Base-by-base conservation (phyloP, 306 rosid genomes). In the Benincasa hispida region DNA sequence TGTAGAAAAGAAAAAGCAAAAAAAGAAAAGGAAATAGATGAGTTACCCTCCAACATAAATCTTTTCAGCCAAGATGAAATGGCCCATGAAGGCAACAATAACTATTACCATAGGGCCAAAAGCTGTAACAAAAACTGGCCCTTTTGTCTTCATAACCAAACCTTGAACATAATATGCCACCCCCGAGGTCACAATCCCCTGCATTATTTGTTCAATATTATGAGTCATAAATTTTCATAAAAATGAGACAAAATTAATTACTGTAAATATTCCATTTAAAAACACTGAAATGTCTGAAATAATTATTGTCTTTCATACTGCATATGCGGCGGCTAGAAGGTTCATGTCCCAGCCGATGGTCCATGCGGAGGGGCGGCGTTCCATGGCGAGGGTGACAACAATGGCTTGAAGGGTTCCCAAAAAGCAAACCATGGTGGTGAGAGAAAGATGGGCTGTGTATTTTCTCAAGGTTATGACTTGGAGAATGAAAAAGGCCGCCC, bases 401-500 rank as follows among this genome's bases (percentile, higher is more conserved):
- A 78, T 89, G 13, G 97, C 91, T 27, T 94, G 97, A 14, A 94
- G 82, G 10, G 96, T 87, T 0, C 98, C 98, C 25, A 91, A 51
- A 57, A 81, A 84, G 83, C 98, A 94, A 11, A 94, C 92, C 10
- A 94, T 83, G 24, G 96, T 78, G 37, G 96, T 94, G 78, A 94
- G 96, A 0, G 98, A 94, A 8, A 94, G 96, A 32, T 83, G 96
- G 51, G 98, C 98, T 0, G 97, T 48, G 82, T 94, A 94, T 72
- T 76, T 82, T 76, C 82, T 89, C 66, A 91, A 57, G 32, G 98
- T 89, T 24, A 94, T 84, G 35, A 81, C 90, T 87, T 93, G 98
- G 63, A 94, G 86, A 45, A 94, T 90, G 87, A 93, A 90, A 90
- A 93, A 90, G 80, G 92, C 87, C 24, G 98, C 88, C 98, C 98